Evolutionary conservation across 192 early-diverging fungal species (phyloP).

Genomic region (Geranomyces variabilis): DNA sequence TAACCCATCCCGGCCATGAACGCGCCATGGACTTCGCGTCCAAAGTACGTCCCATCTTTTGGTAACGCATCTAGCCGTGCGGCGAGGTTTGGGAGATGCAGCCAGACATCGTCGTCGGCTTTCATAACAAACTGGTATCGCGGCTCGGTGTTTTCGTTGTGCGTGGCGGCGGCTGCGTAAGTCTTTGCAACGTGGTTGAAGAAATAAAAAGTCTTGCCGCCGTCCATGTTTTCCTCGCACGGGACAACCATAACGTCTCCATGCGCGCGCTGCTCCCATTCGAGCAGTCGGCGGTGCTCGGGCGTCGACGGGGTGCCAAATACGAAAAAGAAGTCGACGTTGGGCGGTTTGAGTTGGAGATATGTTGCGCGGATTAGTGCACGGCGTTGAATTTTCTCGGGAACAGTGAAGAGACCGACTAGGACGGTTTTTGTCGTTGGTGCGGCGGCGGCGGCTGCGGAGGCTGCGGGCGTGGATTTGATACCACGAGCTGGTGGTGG

Average conservation of each 20-base stretch:
- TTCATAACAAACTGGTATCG: constrained; percentile 41
- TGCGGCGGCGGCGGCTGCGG: too few species aligned
- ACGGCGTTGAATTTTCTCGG: constrained; percentile 32
- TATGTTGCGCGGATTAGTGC: constrained; percentile 35
- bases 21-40: constrained; percentile 16
- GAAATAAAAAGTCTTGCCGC: constrained; percentile 35
- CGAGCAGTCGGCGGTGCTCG: not conserved
- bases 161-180: not conserved
- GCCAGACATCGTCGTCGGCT: constrained; percentile 38
- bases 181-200: constrained; percentile 20
- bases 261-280: constrained; percentile 15
- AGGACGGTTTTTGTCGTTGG: constrained; percentile 16
- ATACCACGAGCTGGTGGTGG: too few species aligned
- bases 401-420: constrained; percentile 32
- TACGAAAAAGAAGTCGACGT: constrained; percentile 34
- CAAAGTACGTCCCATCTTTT: constrained; percentile 27
- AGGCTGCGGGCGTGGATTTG: too few species aligned
- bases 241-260: constrained; percentile 31
- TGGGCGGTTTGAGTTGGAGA: constrained; percentile 26
- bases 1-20: constrained; percentile 45
- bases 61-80: constrained; percentile 9
- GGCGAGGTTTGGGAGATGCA: constrained; percentile 41
- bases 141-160: not conserved
- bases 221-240: constrained; percentile 42
- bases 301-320: constrained; percentile 13